Conservation (phyloP, 768 basidiomycete genomes). For the Tylopilus vinaceipallidus region DNA sequence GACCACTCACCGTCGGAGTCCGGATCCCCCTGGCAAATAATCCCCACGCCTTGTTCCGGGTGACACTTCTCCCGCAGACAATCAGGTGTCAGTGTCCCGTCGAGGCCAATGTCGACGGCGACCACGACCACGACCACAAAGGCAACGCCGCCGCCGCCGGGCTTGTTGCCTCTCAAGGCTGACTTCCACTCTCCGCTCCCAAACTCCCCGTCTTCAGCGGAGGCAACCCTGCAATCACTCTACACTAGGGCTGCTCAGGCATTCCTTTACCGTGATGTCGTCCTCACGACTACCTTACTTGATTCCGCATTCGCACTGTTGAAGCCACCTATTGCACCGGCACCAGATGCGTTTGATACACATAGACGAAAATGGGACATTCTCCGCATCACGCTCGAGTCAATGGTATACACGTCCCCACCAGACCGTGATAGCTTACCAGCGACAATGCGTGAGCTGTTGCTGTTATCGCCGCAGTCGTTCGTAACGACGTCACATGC, state of each 20-base stretch:
- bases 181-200: slow-evolving; percentile 7
- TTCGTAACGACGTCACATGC: slow-evolving; percentile 55
- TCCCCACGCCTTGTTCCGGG: neutral
- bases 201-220: slow-evolving; percentile 27
- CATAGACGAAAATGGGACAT: slow-evolving; percentile 84
- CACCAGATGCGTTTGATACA: slow-evolving; percentile 42
- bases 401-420: slow-evolving; percentile 61
- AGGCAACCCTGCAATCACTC: slow-evolving; percentile 61
- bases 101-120: slow-evolving; percentile 46
- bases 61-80: slow-evolving; percentile 8
- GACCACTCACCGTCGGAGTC: no score
- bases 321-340: slow-evolving; percentile 35
- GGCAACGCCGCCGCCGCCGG: slow-evolving; percentile 21
- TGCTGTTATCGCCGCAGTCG: slow-evolving; percentile 57
- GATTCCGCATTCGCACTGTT: slow-evolving; percentile 67
- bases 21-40: slow-evolving; percentile 1
- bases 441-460: slow-evolving; percentile 46
- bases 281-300: slow-evolving; percentile 63
- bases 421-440: slow-evolving; percentile 46
- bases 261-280: slow-evolving; percentile 71
- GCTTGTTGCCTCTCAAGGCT: slow-evolving; percentile 38
- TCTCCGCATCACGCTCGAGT: slow-evolving; percentile 79
- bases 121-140: slow-evolving; percentile 40
- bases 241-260: slow-evolving; percentile 78
- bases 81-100: slow-evolving; percentile 19